phyloP scores from a whole-genome alignment of 2,329 filamentous ascomycete genomes.

The Aspergillus flavus region DNA sequence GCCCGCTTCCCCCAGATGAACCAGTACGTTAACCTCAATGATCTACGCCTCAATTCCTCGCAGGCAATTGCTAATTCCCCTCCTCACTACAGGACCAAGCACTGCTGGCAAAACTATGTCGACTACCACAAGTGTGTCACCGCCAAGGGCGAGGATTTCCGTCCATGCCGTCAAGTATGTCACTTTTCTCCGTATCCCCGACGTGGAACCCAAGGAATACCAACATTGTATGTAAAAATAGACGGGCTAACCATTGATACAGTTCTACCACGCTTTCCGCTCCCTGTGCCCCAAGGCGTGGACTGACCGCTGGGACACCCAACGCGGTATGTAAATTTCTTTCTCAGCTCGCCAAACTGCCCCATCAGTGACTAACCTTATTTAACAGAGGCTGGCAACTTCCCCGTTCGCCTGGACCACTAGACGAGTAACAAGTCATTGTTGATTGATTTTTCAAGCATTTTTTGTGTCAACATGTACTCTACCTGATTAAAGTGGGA shows the following conservation, averaged over 20 bases:
- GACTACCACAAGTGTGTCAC: slow-evolving; percentile 99
- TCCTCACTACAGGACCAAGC: slow-evolving; percentile 68
- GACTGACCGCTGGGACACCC: slow-evolving; percentile 94
- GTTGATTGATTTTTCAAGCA: slow-evolving; percentile 32
- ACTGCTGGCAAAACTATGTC: slow-evolving; percentile 99
- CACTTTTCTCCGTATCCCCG: neutral
- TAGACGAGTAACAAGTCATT: slow-evolving; percentile 35
- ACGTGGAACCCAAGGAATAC: neutral
- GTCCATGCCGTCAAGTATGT: slow-evolving; percentile 89
- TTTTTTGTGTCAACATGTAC: slow-evolving; percentile 42
- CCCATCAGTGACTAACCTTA: slow-evolving; percentile 14
- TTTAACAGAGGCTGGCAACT: slow-evolving; percentile 56
- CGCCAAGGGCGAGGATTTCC: slow-evolving; percentile 98
- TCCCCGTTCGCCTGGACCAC: slow-evolving; percentile 54
- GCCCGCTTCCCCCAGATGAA: slow-evolving; percentile 99
- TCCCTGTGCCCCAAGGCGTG: slow-evolving; percentile 96
- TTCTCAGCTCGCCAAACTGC: neutral
- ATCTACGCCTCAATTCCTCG: neutral
- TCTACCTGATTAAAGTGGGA: slow-evolving; percentile 40
- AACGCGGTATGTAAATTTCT: slow-evolving; percentile 73
- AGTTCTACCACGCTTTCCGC: slow-evolving; percentile 97
- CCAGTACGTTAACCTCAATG: slow-evolving; percentile 43
- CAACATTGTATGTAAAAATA: too few relatives aligned
- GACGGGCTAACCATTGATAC: slow-evolving; percentile 7
- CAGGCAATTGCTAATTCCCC: slow-evolving; percentile 15